A percentile compares a stretch with the other conserved stretches of the same genome.
Conservation (phyloP, 805 yeast genomes). For the Priceomyces medius region DNA sequence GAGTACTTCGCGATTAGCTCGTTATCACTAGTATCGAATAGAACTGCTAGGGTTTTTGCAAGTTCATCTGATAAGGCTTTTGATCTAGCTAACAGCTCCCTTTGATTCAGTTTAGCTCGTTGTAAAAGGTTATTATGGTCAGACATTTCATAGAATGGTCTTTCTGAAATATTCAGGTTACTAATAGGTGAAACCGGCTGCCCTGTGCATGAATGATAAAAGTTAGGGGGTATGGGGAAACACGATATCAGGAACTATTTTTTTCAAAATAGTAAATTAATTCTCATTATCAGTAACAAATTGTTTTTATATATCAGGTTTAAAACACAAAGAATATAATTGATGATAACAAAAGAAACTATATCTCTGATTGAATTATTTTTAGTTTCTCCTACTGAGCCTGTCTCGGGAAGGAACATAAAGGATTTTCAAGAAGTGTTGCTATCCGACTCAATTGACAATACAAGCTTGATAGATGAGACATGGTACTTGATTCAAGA, state of each 20-base stretch:
- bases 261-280: too few species aligned
- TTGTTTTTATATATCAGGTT: neutral
- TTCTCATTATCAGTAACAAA: neutral
- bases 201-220: too few species aligned
- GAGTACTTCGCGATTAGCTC: conserved; percentile 12
- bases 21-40: conserved; percentile 3
- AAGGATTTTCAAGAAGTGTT: neutral
- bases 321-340: too few species aligned
- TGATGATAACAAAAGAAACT: conserved; percentile 3
- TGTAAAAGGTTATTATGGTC: conserved; percentile 19
- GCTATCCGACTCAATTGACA: neutral
- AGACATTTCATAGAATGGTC: conserved; percentile 5
- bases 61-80: conserved; percentile 18
- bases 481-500: conserved; percentile 4
- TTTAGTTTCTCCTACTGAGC: conserved; percentile 1
- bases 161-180: too few species aligned
- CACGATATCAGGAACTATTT: neutral
- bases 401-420: neutral
- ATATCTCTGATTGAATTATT: conserved; percentile 3
- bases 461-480: neutral
- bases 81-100: conserved; percentile 24
- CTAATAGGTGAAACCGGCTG: too few species aligned
- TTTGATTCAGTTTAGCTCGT: conserved; percentile 36
- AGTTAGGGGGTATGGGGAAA: too few species aligned
- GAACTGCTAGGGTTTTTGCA: neutral